Base-by-base conservation (phyloP, 495 filamentous ascomycete species). In the Neurospora sublineolata region DNA sequence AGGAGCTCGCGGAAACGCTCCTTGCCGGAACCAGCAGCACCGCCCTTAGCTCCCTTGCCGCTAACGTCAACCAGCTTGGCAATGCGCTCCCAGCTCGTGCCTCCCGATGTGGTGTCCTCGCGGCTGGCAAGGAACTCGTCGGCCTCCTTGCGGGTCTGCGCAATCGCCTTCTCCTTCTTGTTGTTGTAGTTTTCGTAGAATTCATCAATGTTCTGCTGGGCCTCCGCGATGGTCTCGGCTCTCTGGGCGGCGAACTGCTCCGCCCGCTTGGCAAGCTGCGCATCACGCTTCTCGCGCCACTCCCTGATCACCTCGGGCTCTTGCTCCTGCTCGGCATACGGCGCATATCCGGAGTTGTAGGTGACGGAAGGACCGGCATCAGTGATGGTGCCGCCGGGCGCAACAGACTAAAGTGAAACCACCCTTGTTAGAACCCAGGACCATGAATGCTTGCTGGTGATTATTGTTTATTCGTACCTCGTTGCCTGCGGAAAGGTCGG, bases 161-260 rank as follows among this genome's bases (percentile, higher is more conserved):
- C 86, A 73, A 97, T 89, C 71, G 82, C 86, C 86, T 98, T 98
- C 76, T 98, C 95, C 76, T 94, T 92, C 84, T 97, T 97, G 78
- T 90, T 90, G 83, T 97, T 97, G 87, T 99, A 99, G 80, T 97
- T 97, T 80, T 97, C 93, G 84, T 99, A 99, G 85, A 99, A 99
- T 77, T 97, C 96, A 77, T 99, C 95, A 72, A 98, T 94, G 79
- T 93, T 91, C 75, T 91, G 85, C 72, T 90, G 93, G 42, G 96
- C 96, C 74, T 92, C 92, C 80, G 90, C 88, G 77, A 97, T 82
- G 9, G 93, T 97, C 79, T 93, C 88, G 37, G 84, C 86, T 77
- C 96, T 96, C 81, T 92, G 91, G 67, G 87, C 83, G 37, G 88
- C 86, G 44, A 93, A 93, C 76, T 91, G 84, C 79, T 94, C 89